phyloP scores from a whole-genome alignment of 345 rosid species.

The Turritis glabra region DNA sequence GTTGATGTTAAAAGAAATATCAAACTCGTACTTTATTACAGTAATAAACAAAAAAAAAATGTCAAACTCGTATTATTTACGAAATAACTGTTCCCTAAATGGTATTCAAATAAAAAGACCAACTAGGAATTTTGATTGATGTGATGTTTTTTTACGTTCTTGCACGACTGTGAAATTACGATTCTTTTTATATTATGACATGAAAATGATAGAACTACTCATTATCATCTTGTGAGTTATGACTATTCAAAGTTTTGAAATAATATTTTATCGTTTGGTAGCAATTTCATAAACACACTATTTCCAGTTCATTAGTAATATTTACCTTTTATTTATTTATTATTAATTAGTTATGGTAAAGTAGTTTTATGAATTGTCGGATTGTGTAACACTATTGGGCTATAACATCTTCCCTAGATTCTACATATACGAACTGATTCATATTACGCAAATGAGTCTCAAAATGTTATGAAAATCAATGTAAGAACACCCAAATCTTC shows the following conservation, averaged over 20 bases:
- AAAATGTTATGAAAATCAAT: not conserved
- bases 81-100: not conserved
- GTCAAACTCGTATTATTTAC: not conserved
- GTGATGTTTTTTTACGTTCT: not conserved
- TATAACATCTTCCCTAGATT: no score
- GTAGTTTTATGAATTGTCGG: not conserved
- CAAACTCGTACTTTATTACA: no score
- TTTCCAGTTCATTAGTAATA: not conserved
- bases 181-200: not conserved
- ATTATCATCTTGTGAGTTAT: constrained; percentile 11
- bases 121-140: not conserved
- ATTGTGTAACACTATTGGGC: not conserved
- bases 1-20: not conserved
- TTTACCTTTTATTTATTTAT: not conserved
- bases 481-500: not conserved
- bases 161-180: not conserved
- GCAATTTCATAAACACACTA: not conserved
- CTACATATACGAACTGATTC: not conserved
- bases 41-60: no score
- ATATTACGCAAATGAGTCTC: not conserved
- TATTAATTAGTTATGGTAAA: not conserved
- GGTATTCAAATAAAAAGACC: constrained; percentile 11
- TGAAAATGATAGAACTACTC: not conserved
- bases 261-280: not conserved
- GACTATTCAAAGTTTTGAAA: not conserved